Conservation (phyloP, 2,329 filamentous ascomycete genomes). For the Stagonosporopsis vannaccii region DNA sequence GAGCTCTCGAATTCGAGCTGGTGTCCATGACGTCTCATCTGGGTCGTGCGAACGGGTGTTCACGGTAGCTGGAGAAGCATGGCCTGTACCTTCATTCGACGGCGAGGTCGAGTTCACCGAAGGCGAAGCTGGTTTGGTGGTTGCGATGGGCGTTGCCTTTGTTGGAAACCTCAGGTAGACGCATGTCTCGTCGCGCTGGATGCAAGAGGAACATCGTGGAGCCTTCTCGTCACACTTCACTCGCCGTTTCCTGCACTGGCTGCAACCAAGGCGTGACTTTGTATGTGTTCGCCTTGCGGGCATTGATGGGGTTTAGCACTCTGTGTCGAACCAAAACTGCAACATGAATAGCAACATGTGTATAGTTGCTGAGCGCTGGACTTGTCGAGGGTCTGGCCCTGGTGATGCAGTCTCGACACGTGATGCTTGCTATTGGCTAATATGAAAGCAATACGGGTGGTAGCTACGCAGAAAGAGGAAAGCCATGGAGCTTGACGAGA, state of each 20-base stretch:
- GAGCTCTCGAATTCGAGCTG: conserved; percentile 17
- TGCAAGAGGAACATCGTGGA: conserved; percentile 17
- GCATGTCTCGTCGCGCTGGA: conserved; percentile 15
- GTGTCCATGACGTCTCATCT: not conserved
- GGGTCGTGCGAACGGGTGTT: not conserved
- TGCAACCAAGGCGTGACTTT: conserved; percentile 24
- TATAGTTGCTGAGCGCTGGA: not conserved
- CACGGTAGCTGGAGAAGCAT: not conserved
- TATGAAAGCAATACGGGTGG: not conserved
- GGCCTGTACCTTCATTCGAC: not conserved
- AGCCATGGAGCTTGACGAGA: no score
- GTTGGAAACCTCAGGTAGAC: conserved; percentile 14
- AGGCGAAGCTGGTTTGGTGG: not conserved
- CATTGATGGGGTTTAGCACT: conserved; percentile 9
- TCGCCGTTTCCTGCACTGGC: conserved; percentile 22
- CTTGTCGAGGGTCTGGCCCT: not conserved
- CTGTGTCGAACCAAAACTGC: not conserved
- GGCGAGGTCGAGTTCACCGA: not conserved
- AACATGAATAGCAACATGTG: not conserved
- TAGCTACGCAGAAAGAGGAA: no score
- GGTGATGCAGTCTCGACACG: not conserved
- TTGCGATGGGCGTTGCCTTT: not conserved
- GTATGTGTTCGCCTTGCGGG: conserved; percentile 19
- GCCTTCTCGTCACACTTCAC: conserved; percentile 23
- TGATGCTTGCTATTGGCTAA: not conserved